A percentile compares a stretch with the other conserved stretches of the same genome.
phyloP scores from a whole-genome alignment of 148 eudicot species.

The Beta vulgaris region DNA sequence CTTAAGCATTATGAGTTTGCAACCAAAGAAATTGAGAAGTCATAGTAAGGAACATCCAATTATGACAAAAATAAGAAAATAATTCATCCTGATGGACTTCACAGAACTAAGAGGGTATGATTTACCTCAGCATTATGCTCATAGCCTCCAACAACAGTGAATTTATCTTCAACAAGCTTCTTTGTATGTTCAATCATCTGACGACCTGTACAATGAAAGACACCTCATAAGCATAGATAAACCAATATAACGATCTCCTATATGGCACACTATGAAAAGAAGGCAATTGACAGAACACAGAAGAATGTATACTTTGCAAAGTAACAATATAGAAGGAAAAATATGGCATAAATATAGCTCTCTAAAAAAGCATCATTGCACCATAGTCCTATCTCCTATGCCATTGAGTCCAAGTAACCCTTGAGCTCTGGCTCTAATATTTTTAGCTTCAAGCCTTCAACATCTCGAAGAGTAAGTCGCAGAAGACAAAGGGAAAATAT shows the following conservation, averaged over 20 bases:
- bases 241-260: not conserved
- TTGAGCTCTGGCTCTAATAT: not conserved
- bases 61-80: no score
- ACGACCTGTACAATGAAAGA: slow-evolving; percentile 57
- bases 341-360: not conserved
- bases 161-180: slow-evolving; percentile 90
- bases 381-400: not conserved
- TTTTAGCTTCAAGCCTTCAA: not conserved
- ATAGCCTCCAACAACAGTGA: slow-evolving; percentile 70
- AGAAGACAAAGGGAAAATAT: not conserved
- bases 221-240: slow-evolving; percentile 23
- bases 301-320: not conserved
- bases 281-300: not conserved
- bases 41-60: no score
- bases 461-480: not conserved
- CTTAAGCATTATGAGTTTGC: no score
- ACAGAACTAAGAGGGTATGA: not conserved
- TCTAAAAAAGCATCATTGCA: not conserved
- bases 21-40: no score
- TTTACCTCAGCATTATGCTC: slow-evolving; percentile 95
- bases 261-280: not conserved
- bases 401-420: not conserved
- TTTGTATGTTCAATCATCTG: slow-evolving; percentile 98
- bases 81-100: not conserved
- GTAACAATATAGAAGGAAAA: not conserved